Evolutionary conservation across 2,329 filamentous ascomycete genomes (phyloP).

Genomic region (Trichoderma endophyticum): DNA sequence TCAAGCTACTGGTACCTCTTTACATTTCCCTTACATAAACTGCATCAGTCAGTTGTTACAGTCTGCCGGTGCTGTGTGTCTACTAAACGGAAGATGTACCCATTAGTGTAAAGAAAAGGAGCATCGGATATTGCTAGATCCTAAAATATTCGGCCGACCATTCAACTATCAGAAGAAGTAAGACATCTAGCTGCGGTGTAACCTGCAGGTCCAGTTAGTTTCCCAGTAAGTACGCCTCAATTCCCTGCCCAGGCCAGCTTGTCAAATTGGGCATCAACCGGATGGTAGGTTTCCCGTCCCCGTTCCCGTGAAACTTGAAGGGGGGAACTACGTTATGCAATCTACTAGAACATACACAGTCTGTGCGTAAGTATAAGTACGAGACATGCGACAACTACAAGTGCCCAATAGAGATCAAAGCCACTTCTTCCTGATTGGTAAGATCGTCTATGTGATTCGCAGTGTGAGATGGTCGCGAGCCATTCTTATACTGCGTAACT

Average conservation of each 20-base stretch:
- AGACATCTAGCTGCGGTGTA: neutral
- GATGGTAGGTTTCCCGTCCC: neutral
- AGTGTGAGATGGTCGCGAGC: neutral
- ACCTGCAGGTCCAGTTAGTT: neutral
- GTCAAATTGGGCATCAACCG: neutral
- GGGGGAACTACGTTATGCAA: neutral
- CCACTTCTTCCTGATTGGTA: neutral
- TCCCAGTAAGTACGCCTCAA: neutral
- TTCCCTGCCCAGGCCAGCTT: neutral
- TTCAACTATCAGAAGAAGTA: neutral
- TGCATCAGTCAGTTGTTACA: neutral
- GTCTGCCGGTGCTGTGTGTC: neutral
- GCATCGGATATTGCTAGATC: neutral
- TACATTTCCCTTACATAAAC: neutral
- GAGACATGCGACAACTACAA: neutral
- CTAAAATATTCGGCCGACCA: neutral
- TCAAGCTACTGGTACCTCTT: neutral
- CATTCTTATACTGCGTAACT: neutral
- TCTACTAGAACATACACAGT: neutral
- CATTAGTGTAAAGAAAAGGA: neutral
- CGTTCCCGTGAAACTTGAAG: neutral
- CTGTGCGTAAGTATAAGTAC: neutral
- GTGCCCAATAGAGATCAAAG: neutral
- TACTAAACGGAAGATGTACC: neutral
- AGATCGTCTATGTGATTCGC: neutral